These are phyloP conservation scores for Mortierella polycephala DNA, from an alignment of 371 early-diverging fungal species.

Conservation along the genomic window DNA sequence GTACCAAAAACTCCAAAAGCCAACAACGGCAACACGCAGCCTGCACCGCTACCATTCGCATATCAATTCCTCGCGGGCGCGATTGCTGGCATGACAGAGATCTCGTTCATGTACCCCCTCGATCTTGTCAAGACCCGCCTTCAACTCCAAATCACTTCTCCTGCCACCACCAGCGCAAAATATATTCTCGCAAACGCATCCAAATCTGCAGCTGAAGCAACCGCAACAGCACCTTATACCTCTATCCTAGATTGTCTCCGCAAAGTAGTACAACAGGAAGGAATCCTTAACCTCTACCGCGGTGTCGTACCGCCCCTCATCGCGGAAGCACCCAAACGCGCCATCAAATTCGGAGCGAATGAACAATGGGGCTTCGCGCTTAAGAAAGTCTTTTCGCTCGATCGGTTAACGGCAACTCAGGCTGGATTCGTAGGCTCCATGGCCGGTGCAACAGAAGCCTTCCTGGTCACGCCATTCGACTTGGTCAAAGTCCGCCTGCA, in stretches of 20 bases:
- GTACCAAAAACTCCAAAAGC: background rate
- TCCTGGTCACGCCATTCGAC: slow-evolving; percentile 89
- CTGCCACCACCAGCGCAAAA: background rate
- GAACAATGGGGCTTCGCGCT: slow-evolving; percentile 80
- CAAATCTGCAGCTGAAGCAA: background rate
- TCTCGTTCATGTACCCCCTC: slow-evolving; percentile 91
- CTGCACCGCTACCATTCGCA: slow-evolving; percentile 79
- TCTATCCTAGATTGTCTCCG: slow-evolving; percentile 33
- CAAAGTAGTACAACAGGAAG: slow-evolving; percentile 36
- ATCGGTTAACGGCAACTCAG: slow-evolving; percentile 74
- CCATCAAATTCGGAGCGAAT: slow-evolving; percentile 93
- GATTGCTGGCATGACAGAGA: slow-evolving; percentile 94
- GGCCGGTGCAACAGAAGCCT: slow-evolving; percentile 93
- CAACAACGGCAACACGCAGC: background rate
- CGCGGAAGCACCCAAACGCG: slow-evolving; percentile 95
- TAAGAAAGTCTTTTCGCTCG: slow-evolving; percentile 72
- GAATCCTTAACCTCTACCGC: slow-evolving; percentile 79
- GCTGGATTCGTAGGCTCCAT: slow-evolving; percentile 88
- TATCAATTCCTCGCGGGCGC: slow-evolving; percentile 90
- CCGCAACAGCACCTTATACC: slow-evolving; percentile 12
- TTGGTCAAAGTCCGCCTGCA: slow-evolving; percentile 93
- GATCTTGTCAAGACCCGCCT: slow-evolving; percentile 95
- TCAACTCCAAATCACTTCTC: slow-evolving; percentile 65
- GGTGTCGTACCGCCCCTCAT: slow-evolving; percentile 92
- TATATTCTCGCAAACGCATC: background rate